A percentile compares a stretch with the other conserved stretches of the same genome.
Conservation (phyloP, 208 protist species). For the Vickermania ingenoplastis region DNA sequence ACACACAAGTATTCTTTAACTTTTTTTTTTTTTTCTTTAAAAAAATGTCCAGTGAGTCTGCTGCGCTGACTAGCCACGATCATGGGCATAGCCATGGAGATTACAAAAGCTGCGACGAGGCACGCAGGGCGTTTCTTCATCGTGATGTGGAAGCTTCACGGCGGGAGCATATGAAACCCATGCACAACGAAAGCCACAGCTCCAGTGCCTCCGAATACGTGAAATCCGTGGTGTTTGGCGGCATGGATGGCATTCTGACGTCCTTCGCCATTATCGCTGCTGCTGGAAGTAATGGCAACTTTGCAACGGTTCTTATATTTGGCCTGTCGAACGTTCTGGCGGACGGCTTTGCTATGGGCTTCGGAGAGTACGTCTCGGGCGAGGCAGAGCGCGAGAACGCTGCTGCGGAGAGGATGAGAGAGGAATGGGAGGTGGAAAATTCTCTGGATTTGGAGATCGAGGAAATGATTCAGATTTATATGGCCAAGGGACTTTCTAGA, state of each 20-base stretch:
- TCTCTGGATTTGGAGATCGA: constrained; percentile 88
- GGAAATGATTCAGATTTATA: constrained; percentile 94
- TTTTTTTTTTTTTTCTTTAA: constrained; percentile 1
- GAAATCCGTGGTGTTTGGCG: constrained; percentile 92
- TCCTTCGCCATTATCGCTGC: constrained; percentile 93
- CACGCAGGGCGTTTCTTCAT: constrained; percentile 41
- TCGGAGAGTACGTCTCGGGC: constrained; percentile 90
- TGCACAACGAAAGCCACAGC: constrained; percentile 72
- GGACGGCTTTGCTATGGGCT: constrained; percentile 93
- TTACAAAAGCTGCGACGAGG: constrained; percentile 73
- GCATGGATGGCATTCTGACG: constrained; percentile 93
- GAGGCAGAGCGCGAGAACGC: constrained; percentile 89
- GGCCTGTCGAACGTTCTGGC: constrained; percentile 93
- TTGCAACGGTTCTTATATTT: constrained; percentile 81
- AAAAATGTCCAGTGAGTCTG: too few relatives aligned
- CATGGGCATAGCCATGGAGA: neutral
- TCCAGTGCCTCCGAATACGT: constrained; percentile 86
- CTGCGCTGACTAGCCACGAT: constrained; percentile 15
- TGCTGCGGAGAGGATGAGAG: constrained; percentile 67
- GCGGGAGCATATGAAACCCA: constrained; percentile 68
- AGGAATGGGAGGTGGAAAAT: constrained; percentile 93
- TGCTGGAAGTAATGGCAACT: constrained; percentile 77
- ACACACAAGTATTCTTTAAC: constrained; percentile 1
- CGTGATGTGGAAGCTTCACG: constrained; percentile 70
- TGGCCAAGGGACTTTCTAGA: constrained; percentile 81